Evolutionary conservation across 768 basidiomycete species (phyloP), one percentile per base, ranked within the genome.

Genomic region (Leccinum boreale): DNA sequence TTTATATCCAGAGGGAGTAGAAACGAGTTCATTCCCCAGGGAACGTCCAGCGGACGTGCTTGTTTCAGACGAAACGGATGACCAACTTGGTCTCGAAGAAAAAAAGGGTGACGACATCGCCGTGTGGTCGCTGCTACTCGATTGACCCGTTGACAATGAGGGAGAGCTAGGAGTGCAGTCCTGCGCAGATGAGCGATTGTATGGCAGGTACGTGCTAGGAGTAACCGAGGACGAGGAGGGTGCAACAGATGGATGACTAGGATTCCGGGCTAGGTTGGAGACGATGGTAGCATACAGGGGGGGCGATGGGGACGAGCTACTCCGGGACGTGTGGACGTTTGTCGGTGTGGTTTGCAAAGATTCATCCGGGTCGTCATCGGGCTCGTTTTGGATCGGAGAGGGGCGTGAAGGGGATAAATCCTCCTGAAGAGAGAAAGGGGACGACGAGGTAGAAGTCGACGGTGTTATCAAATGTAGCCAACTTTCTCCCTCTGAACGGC

Each of bases 391-490:
- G 48, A 65, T 66, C 17, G 35, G 53, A 4, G 65, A 61, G 14
- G 72, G 50, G 21, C 61, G 61, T 39, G 62, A 64, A 5, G 73
- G 70, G 15, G 72, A 45, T 3, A 65, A 42, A 47, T 77, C 73
- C n/a, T 73, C 65, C 3, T 54, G 47, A 1, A 55, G 9, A 50
- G 57, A 60, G 48, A 54, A 47, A 24, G 57, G 57, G 1, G 72
- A 67, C 23, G 73, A 66, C 24, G 63, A 58, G 9, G 51, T 59
- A 24, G 74, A 70, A 28, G 58, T 6, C 5, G 67, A 62, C 2
- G 73, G 67, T 12, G 69, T 73, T n/a, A 65, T 62, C 53, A 72
- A 50, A 49, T 67, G 67, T 15, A 73, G 50, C 71, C 72, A 72
- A 50, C 71, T 73, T 53, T 71, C 67, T 48, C 69, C 69, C 52